Percentiles rank a stretch among this genome's conserved stretches.
phyloP scores from a whole-genome alignment of 257 asterid species.

The Haberlea rhodopensis region DNA sequence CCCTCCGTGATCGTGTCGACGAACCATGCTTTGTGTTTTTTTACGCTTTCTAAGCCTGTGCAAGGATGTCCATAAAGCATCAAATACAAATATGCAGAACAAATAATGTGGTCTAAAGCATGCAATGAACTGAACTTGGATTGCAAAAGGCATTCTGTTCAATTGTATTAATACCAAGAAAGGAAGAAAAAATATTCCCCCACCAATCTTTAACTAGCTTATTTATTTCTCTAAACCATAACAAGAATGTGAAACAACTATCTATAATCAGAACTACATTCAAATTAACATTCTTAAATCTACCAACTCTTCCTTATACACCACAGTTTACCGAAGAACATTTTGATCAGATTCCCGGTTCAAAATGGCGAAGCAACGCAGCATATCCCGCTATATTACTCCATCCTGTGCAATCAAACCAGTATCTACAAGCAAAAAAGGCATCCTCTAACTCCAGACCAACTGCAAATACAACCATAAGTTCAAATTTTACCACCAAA shows the following conservation, averaged over 20 bases:
- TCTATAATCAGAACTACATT: constrained; percentile 29
- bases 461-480: constrained; percentile 23
- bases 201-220: constrained; percentile 28
- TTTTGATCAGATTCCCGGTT: constrained; percentile 21
- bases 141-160: constrained; percentile 23
- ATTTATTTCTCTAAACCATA: constrained; percentile 37
- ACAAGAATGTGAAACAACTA: constrained; percentile 34
- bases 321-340: constrained; percentile 26
- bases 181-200: constrained; percentile 20
- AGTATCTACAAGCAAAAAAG: constrained; percentile 15
- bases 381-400: constrained; percentile 19
- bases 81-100: too few species aligned
- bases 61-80: neutral
- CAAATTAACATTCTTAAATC: constrained; percentile 28
- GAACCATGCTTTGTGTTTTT: too few species aligned
- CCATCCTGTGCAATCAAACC: constrained; percentile 28
- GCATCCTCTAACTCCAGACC: constrained; percentile 22
- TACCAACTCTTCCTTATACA: constrained; percentile 24
- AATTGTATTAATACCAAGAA: constrained; percentile 4
- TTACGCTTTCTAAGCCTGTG: neutral
- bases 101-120: constrained; percentile 20
- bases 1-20: too few species aligned
- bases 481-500: constrained; percentile 1
- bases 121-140: constrained; percentile 21
- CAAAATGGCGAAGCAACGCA: neutral